These are phyloP conservation scores for Trichoderma sp. DNA, from an alignment of 2,329 filamentous ascomycete species.

Conservation along the genomic window DNA sequence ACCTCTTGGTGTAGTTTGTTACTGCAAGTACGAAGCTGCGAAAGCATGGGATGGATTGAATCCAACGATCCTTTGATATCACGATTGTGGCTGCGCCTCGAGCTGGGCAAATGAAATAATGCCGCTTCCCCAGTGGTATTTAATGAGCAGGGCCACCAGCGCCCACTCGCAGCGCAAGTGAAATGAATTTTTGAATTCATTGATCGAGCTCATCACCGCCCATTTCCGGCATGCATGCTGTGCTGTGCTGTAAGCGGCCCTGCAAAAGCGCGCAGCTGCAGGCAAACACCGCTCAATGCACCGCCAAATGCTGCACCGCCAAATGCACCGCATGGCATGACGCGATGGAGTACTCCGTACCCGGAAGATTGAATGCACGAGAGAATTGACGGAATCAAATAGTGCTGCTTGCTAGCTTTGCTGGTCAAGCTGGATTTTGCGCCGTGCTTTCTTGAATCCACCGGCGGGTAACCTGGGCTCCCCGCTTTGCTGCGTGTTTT, in stretches of 20 bases:
- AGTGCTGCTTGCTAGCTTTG: not conserved
- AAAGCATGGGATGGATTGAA: not conserved
- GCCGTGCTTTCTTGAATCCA: not conserved
- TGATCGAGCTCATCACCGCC: conserved; percentile 5
- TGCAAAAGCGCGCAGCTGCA: not conserved
- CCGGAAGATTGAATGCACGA: not conserved
- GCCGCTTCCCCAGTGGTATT: not conserved
- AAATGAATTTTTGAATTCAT: not conserved
- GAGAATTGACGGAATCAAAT: not conserved
- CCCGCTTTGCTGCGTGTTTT: conserved; percentile 2
- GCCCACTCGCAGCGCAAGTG: not conserved
- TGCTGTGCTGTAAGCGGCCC: not conserved
- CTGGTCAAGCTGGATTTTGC: conserved; percentile 12
- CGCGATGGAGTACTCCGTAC: too few species aligned
- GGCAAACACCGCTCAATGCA: conserved; percentile 9
- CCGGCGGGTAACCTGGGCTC: not conserved
- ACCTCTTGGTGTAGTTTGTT: too few species aligned
- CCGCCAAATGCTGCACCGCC: conserved; percentile 1
- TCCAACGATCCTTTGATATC: not conserved
- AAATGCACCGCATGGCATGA: not conserved
- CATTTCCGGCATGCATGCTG: not conserved
- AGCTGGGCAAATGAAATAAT: not conserved
- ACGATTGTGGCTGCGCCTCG: conserved; percentile 1
- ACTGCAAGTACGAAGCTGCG: too few species aligned
- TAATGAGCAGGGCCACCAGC: not conserved